Conservation (phyloP, 768 basidiomycete species). For the Xerocomellus amylosporus region DNA sequence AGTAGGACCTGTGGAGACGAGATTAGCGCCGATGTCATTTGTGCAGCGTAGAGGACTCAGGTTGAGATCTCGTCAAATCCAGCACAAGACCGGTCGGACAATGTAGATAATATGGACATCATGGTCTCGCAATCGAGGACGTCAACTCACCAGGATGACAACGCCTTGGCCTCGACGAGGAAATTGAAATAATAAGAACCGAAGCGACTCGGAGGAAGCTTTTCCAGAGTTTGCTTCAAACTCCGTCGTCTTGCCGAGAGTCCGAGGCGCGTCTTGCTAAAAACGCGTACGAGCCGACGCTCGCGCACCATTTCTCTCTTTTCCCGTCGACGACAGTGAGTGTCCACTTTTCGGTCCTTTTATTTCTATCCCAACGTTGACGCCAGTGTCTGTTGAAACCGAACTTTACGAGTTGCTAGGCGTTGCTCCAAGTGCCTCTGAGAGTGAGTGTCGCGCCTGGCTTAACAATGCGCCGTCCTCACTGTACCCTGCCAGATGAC, state of each 20-base stretch:
- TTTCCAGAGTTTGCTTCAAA: conserved; percentile 23
- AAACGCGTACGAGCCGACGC: conserved; percentile 22
- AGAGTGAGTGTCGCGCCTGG: conserved; percentile 48
- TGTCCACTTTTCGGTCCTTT: conserved; percentile 2
- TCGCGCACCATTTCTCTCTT: not conserved
- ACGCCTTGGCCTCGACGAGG: not conserved
- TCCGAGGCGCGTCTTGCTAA: conserved; percentile 27
- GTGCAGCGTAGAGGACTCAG: conserved; percentile 24
- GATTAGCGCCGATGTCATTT: conserved; percentile 29
- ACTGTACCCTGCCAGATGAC: conserved; percentile 49
- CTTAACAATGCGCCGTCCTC: conserved; percentile 4
- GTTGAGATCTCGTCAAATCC: conserved; percentile 46
- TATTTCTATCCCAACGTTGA: not conserved
- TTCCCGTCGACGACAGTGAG: conserved; percentile 26
- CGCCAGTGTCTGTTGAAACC: conserved; percentile 69
- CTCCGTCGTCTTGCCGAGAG: conserved; percentile 32
- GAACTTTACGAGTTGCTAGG: conserved; percentile 85
- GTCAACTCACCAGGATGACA: conserved; percentile 20
- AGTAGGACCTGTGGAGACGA: conserved; percentile 16
- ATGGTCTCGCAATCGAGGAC: conserved; percentile 28
- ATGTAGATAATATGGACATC: conserved; percentile 88
- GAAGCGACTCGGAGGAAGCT: not conserved
- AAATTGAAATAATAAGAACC: not conserved
- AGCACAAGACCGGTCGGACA: conserved; percentile 64
- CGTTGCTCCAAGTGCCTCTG: conserved; percentile 62